These are phyloP conservation scores for Hydnomerulius pinastri DNA, from an alignment of 768 basidiomycete genomes.

Conservation along the genomic window DNA sequence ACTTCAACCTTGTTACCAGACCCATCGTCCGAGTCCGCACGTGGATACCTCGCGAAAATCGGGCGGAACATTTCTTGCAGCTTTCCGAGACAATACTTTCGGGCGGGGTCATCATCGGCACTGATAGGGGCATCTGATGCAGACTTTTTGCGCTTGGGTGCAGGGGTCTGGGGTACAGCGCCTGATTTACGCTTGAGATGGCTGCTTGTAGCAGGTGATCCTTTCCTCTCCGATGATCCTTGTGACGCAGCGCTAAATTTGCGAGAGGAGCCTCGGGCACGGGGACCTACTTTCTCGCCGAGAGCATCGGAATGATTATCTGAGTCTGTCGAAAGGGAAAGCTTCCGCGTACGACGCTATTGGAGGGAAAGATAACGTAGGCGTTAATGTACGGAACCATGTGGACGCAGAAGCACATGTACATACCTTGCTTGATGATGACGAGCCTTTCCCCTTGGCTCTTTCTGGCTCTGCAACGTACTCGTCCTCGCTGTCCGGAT, in stretches of 20 bases:
- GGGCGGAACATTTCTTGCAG: conserved; percentile 69
- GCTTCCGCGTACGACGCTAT: conserved; percentile 47
- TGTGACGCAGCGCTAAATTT: conserved; percentile 18
- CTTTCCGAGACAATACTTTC: conserved; percentile 81
- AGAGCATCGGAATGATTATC: conserved; percentile 38
- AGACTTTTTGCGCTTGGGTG: conserved; percentile 50
- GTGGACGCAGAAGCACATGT: conserved; percentile 8
- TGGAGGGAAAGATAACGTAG: conserved; percentile 6
- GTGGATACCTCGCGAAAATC: conserved; percentile 73
- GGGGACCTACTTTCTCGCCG: conserved; percentile 11
- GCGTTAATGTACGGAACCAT: conserved; percentile 12
- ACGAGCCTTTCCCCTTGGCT: conserved; percentile 33
- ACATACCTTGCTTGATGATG: conserved; percentile 45
- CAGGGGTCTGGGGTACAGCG: conserved; percentile 38
- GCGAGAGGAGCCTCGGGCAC: conserved; percentile 8
- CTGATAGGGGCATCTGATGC: conserved; percentile 39
- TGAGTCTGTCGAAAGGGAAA: conserved; percentile 44
- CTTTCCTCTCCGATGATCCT: conserved; percentile 19
- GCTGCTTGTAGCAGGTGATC: conserved; percentile 20
- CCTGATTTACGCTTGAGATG: conserved; percentile 58
- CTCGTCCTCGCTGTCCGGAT: conserved; percentile 67
- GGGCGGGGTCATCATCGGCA: conserved; percentile 66
- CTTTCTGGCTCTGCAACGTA: conserved; percentile 53
- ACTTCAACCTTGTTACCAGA: conserved; percentile 40
- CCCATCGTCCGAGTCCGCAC: conserved; percentile 40